Conservation (phyloP, 2,329 filamentous ascomycete genomes). For the Pseudocercospora fuligena region DNA sequence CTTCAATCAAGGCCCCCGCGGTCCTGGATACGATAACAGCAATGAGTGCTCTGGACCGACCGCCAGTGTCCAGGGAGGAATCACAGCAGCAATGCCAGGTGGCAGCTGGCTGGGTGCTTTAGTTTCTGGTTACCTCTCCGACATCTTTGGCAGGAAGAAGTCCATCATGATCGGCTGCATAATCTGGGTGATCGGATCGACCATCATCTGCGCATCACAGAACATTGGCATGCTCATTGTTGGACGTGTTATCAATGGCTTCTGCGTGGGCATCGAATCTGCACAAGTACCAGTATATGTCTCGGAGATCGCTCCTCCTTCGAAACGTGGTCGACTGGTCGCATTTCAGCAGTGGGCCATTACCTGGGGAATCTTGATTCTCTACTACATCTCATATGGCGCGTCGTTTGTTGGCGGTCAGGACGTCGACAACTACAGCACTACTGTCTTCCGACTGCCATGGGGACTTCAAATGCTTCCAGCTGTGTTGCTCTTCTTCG, state of each 20-base stretch:
- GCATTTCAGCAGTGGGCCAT: conserved; percentile 75
- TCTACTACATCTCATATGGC: conserved; percentile 71
- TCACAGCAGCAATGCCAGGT: conserved; percentile 72
- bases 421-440: conserved; percentile 19
- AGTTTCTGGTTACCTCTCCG: conserved; percentile 62
- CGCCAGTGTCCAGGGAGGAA: conserved; percentile 65
- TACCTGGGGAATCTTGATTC: conserved; percentile 66
- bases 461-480: conserved; percentile 24
- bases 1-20: conserved; percentile 62
- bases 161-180: conserved; percentile 57
- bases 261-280: conserved; percentile 73
- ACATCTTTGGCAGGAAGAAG: conserved; percentile 58
- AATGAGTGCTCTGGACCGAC: conserved; percentile 57
- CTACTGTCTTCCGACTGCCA: conserved; percentile 36
- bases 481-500: conserved; percentile 44
- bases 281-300: conserved; percentile 69
- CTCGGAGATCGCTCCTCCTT: conserved; percentile 64
- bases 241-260: conserved; percentile 70
- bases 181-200: conserved; percentile 57
- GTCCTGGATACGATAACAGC: conserved; percentile 34
- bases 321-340: conserved; percentile 67
- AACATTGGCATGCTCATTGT: conserved; percentile 71
- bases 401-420: conserved; percentile 62
- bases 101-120: conserved; percentile 70
- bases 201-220: conserved; percentile 65